Percentiles rank a stretch among this genome's conserved stretches.
phyloP scores from a whole-genome alignment of 805 yeast genomes.

The Hanseniaspora vineae region DNA sequence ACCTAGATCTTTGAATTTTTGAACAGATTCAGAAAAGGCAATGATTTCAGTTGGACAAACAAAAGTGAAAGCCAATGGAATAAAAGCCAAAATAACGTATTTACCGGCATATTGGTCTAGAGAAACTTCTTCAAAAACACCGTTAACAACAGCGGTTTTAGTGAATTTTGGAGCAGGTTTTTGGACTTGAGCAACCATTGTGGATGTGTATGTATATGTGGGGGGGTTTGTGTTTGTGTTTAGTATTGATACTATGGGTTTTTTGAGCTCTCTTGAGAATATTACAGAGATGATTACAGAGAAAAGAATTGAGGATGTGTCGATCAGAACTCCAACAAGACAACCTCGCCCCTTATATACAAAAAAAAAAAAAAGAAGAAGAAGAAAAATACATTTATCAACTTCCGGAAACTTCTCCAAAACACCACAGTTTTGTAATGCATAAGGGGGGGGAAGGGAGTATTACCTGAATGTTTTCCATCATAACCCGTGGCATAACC shows the following conservation, averaged over 20 bases:
- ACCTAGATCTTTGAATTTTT: conserved; percentile 77
- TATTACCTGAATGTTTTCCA: too few relatives aligned
- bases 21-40: conserved; percentile 93
- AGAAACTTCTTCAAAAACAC: conserved; percentile 87
- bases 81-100: conserved; percentile 94
- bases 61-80: conserved; percentile 98
- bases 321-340: too few relatives aligned
- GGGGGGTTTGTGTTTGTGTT: not conserved
- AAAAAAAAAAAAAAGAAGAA: too few relatives aligned
- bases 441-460: too few relatives aligned
- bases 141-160: conserved; percentile 96
- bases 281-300: too few relatives aligned
- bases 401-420: too few relatives aligned
- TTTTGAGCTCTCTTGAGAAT: conserved; percentile 4
- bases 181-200: conserved; percentile 84
- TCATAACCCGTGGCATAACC: too few relatives aligned
- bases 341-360: too few relatives aligned
- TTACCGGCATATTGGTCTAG: conserved; percentile 94
- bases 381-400: too few relatives aligned
- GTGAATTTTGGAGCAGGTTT: conserved; percentile 94
- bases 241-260: not conserved
- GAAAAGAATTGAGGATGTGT: too few relatives aligned
- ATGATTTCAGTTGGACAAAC: conserved; percentile 99
- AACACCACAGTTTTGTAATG: too few relatives aligned
- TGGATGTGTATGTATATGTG: conserved; percentile 8